A percentile compares a stretch with the other conserved stretches of the same genome.
Conservation (phyloP, 768 basidiomycete genomes). For the Filobasidium wieringae region DNA sequence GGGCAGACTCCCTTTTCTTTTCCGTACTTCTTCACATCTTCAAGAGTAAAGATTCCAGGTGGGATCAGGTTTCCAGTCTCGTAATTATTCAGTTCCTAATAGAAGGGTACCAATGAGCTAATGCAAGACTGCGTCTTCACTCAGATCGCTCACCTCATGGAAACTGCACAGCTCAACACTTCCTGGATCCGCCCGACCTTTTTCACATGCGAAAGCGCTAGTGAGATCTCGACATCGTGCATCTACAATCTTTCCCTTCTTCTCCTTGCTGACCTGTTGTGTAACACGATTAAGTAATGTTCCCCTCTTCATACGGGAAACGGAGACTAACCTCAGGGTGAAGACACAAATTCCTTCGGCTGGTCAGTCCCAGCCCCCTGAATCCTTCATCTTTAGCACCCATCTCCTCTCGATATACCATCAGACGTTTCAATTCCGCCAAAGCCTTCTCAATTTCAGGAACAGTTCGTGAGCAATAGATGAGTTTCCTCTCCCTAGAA, state of each 20-base stretch:
- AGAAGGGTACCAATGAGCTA: conserved; percentile 3
- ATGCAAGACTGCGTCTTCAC: too few relatives aligned
- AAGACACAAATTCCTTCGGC: conserved; percentile 90
- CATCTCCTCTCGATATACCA: conserved; percentile 68
- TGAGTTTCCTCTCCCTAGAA: conserved; percentile 79
- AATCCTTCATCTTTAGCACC: conserved; percentile 62
- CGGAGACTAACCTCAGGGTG: conserved; percentile 62
- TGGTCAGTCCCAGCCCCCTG: conserved; percentile 81
- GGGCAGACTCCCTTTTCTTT: conserved; percentile 78
- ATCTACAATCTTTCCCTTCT: conserved; percentile 95
- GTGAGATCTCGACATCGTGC: conserved; percentile 93
- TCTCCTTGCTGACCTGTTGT: conserved; percentile 79
- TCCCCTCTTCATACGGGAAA: background rate
- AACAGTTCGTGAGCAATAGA: conserved; percentile 98
- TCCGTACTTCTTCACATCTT: conserved; percentile 80
- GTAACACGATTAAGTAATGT: background rate
- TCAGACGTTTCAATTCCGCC: conserved; percentile 82
- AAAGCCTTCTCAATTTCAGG: conserved; percentile 98
- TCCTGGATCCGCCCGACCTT: conserved; percentile 71
- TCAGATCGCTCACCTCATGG: conserved; percentile 63
- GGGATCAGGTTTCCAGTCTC: conserved; percentile 74
- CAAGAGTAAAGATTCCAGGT: conserved; percentile 82
- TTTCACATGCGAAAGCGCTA: conserved; percentile 67
- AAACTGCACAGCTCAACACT: conserved; percentile 84
- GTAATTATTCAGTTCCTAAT: conserved; percentile 65